Base-by-base conservation (phyloP, 2,329 filamentous ascomycete species). In the Colletotrichum lentis region DNA sequence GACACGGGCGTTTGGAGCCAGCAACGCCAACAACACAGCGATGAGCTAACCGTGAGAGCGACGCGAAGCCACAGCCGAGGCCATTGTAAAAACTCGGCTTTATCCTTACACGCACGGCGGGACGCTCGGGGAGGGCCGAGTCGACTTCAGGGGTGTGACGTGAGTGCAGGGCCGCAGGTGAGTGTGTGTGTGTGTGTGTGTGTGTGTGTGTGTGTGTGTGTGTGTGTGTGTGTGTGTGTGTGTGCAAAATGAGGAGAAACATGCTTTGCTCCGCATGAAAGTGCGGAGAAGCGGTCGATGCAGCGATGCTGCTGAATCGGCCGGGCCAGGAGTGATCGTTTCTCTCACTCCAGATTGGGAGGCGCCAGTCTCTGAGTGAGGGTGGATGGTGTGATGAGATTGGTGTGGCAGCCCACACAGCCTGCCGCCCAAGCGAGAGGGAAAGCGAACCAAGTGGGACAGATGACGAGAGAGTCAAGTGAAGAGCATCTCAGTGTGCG, bases 271-370 rank as follows among this genome's bases (percentile, higher is more conserved):
- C 66, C 62, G 66, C 62, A 66, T 46, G 56, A 55, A 66, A 41
- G 62, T 69, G 66, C 66, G 62, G 66, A 66, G 66, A 60, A 61
- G 66, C n/a, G 27, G 22, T 46, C 55, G 62, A 52, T 27, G 61
- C 37, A 20, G 56, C 55, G 62, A 52, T 27, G 61, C 37, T 24
- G 56, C 14, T 66, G 50, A 69, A 55, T 56, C 56, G 66, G 39
- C 66, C 66, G 50, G 62, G 66, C 39, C 54, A 60, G 50, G 50
- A 52, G 54, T 44, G 55, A 59, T 50, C 54, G 62, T 27, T 61
- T 69, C 62, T 61, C n/a, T n/a, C n/a, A n/a, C n/a, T n/a, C 56
- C 55, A 66, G 37, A 55, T 31, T 64, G 14, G 54, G 62, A 37
- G 52, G 60, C 46, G 37, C 31, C 24, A 35, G 31, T 35, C 31